These are phyloP conservation scores for Leucosporidium creatinivorum DNA, from an alignment of 768 basidiomycete genomes.

Conservation along the genomic window DNA sequence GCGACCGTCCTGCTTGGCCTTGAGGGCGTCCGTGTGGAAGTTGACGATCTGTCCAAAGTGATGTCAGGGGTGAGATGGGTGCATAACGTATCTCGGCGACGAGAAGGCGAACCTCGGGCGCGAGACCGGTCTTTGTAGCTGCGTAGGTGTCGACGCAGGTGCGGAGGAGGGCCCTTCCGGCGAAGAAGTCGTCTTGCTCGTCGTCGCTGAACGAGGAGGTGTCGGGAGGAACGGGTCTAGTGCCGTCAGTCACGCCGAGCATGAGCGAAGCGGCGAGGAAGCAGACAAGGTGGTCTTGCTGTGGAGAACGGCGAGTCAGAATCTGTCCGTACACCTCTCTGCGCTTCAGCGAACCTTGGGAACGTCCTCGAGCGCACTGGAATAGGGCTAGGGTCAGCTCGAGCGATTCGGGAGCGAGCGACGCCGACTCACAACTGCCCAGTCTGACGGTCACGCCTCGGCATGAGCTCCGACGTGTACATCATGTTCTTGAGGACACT, in stretches of 20 bases:
- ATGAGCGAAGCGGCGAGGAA: constrained; percentile 89
- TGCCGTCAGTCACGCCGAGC: constrained; percentile 62
- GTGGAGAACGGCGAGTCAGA: constrained; percentile 37
- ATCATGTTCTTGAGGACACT: constrained; percentile 53
- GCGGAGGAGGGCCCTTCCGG: constrained; percentile 69
- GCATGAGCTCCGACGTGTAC: constrained; percentile 76
- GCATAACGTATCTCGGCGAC: too few species aligned
- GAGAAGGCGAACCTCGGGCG: constrained; percentile 26
- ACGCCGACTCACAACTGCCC: constrained; percentile 33
- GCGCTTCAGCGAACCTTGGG: background rate
- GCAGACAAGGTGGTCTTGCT: constrained; percentile 94
- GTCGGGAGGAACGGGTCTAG: constrained; percentile 15
- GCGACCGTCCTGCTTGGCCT: constrained; percentile 44
- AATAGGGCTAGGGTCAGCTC: background rate
- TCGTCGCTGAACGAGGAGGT: constrained; percentile 46
- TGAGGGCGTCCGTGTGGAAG: constrained; percentile 52
- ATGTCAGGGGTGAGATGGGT: constrained; percentile 7
- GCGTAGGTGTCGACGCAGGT: constrained; percentile 70
- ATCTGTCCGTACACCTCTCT: background rate
- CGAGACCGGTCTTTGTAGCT: constrained; percentile 33
- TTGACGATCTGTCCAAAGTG: constrained; percentile 66
- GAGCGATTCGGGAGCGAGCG: background rate
- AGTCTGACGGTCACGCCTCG: constrained; percentile 45
- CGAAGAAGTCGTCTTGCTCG: constrained; percentile 71
- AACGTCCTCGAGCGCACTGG: background rate